A percentile compares a stretch with the other conserved stretches of the same genome.
phyloP scores from a whole-genome alignment of 139 green algal genomes.

The Coelastrella sp. region DNA sequence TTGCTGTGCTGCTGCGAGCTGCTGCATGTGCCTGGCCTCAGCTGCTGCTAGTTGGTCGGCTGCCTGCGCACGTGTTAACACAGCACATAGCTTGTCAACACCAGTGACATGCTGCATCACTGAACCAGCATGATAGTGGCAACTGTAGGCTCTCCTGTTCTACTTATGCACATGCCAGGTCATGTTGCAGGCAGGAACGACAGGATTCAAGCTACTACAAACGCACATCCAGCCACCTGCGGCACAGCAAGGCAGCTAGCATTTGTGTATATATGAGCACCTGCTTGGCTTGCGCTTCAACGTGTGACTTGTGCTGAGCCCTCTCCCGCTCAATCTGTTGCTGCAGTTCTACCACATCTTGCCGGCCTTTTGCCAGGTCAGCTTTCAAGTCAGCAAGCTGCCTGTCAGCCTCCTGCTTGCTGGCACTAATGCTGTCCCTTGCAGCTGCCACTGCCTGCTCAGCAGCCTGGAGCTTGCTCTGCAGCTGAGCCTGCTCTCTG shows the following conservation, averaged over 20 bases:
- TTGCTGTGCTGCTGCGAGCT: slow-evolving; percentile 21
- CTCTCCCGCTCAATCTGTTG: slow-evolving; percentile 13
- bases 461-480: slow-evolving; percentile 4
- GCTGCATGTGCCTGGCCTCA: slow-evolving; percentile 22
- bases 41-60: slow-evolving; percentile 27
- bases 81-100: background rate
- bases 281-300: slow-evolving; percentile 11
- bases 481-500: background rate
- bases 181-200: background rate
- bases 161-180: too few species aligned
- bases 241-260: too few species aligned
- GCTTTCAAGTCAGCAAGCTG: slow-evolving; percentile 36
- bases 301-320: background rate
- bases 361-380: background rate
- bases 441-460: slow-evolving; percentile 12
- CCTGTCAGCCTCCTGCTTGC: slow-evolving; percentile 17
- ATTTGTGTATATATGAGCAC: background rate
- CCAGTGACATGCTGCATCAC: background rate
- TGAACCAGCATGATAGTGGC: background rate
- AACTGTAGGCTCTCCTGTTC: too few species aligned
- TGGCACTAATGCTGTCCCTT: background rate
- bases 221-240: background rate
- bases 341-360: background rate
- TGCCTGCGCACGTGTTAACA: background rate
- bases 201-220: background rate